Conservation (phyloP, 2,329 filamentous ascomycete genomes). For the Chalaropsis thielavioides region DNA sequence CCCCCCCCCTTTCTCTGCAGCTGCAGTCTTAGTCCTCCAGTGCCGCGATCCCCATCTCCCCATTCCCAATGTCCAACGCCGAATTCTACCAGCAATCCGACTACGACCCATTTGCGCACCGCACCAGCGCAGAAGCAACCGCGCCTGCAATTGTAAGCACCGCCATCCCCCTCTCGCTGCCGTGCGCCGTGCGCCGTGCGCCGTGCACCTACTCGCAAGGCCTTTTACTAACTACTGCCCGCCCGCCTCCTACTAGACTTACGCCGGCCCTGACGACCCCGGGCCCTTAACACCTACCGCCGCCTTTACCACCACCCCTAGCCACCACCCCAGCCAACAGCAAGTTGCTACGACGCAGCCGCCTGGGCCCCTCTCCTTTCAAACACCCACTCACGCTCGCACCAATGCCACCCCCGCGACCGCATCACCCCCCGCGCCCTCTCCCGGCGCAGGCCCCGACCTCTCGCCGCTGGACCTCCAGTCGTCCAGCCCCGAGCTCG, state of each 20-base stretch:
- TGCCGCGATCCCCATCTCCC: neutral
- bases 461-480: neutral
- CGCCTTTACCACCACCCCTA: neutral
- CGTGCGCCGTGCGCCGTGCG: too few relatives aligned
- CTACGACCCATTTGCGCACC: constrained; percentile 15
- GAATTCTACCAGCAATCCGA: constrained; percentile 14
- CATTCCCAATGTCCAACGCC: constrained; percentile 12
- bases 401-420: neutral
- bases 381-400: neutral
- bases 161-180: too few relatives aligned
- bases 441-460: neutral
- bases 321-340: neutral
- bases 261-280: constrained; percentile 2
- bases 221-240: constrained; percentile 5
- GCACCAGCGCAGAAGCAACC: neutral
- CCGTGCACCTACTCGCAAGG: too few relatives aligned
- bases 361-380: neutral
- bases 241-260: neutral
- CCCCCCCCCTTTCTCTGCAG: neutral
- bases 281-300: neutral
- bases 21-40: neutral
- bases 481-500: neutral
- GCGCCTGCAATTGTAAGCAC: constrained; percentile 7
- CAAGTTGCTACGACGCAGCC: neutral
- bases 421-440: neutral